Percentiles rank a stretch among this genome's conserved stretches.
Conservation (phyloP, 495 filamentous ascomycete species). For the Stereocaulon alpinum region DNA sequence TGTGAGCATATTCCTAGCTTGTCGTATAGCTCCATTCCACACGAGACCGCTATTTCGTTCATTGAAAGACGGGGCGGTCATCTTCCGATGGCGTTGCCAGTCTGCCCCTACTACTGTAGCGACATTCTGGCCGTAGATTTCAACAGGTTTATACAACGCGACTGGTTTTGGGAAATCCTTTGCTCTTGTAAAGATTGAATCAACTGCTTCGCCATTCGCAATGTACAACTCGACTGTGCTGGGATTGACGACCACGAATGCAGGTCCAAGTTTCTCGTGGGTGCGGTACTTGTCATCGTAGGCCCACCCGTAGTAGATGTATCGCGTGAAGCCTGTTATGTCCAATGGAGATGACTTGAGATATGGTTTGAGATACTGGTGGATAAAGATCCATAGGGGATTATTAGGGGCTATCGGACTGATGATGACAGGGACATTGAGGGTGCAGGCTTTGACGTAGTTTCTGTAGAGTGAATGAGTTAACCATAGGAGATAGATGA, state of each 20-base stretch:
- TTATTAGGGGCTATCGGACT: neutral
- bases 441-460: slow-evolving; percentile 40
- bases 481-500: neutral
- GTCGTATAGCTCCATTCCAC: slow-evolving; percentile 30
- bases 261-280: neutral
- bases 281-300: neutral
- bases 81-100: slow-evolving; percentile 32
- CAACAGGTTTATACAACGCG: neutral
- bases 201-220: slow-evolving; percentile 28
- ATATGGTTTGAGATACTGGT: neutral
- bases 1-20: slow-evolving; percentile 30
- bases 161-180: slow-evolving; percentile 26
- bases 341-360: neutral
- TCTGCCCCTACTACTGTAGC: slow-evolving; percentile 22
- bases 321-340: neutral
- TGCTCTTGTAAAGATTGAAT: slow-evolving; percentile 27
- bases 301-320: neutral
- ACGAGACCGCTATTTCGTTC: slow-evolving; percentile 33
- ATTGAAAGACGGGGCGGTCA: slow-evolving; percentile 32
- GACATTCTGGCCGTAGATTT: slow-evolving; percentile 19
- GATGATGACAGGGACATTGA: neutral
- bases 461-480: slow-evolving; percentile 14
- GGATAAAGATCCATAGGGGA: neutral
- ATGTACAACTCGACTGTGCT: neutral
- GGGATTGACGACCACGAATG: neutral